Evolutionary conservation across 2,329 filamentous ascomycete genomes (phyloP), one percentile per base, ranked within the genome.

Genomic region (Arthrobotrys sphaeroides): DNA sequence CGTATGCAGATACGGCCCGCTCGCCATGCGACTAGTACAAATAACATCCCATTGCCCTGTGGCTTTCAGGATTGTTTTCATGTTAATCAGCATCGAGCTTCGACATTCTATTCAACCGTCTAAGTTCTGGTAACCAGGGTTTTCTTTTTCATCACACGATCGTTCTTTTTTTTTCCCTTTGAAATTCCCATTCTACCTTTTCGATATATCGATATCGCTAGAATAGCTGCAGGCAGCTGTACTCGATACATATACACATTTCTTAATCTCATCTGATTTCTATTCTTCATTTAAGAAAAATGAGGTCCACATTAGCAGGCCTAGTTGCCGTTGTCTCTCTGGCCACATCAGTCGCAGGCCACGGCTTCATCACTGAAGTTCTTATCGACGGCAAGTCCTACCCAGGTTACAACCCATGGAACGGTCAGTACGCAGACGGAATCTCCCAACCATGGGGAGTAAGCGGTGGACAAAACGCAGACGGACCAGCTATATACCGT

Each of bases 401-500:
- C 42, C 61, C 70, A 13, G 76, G 77, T 47, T 79, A 75, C 66
- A 40, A 69, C 5, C 78, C 78, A 0, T 78, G 57, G 55, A 16
- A 64, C 6, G 78, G 78, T 5, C 77, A 79, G 26, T 47, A 59
- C 51, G 47, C 62, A 0, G 47, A 55, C 16, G 47, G 38, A 3
- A 66, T 66, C 12, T 43, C 47, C 3, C 62, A 66, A 16, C 62
- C 62, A 7, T 66, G 62, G 62, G 13, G 22, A 1, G 83, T 31
- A 78, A 82, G 45, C 36, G 13, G 18, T 16, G 40, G 47, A 9
- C 18, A 10, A 36, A 66, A 66, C 47, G 33, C 42, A 9, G 64
- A 60, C 18, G 64, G 53, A 5, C 53, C 51, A 12, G 16, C 83
- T 85, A 81, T 84, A 87, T 66, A 83, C 83, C 16, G 86, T 86